Evolutionary conservation across 2,329 filamentous ascomycete genomes (phyloP).

Genomic region (Emericellopsis cladophorae): DNA sequence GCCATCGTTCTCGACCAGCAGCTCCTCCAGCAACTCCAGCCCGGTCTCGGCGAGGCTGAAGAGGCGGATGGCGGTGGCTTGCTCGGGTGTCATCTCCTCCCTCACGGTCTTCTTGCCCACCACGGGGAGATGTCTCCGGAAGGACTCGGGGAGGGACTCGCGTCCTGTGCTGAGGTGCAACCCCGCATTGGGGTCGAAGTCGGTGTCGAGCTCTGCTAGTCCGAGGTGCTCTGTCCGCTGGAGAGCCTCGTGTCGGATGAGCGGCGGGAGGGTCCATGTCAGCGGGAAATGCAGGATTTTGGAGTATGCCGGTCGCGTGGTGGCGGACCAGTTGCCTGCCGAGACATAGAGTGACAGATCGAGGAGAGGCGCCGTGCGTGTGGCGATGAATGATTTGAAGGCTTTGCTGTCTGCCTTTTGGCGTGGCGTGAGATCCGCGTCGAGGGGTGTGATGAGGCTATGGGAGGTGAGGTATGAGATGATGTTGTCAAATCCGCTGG

Average conservation of each 20-base stretch:
- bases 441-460: slow-evolving; percentile 21
- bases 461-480: slow-evolving; percentile 37
- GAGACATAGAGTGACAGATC: slow-evolving; percentile 86
- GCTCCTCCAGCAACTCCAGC: slow-evolving; percentile 55
- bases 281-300: slow-evolving; percentile 72
- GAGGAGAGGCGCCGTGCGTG: slow-evolving; percentile 64
- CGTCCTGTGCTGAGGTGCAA: slow-evolving; percentile 22
- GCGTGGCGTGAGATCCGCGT: slow-evolving; percentile 22
- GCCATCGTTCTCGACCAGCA: slow-evolving; percentile 16
- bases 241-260: slow-evolving; percentile 58
- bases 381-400: slow-evolving; percentile 57
- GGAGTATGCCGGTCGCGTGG: slow-evolving; percentile 72
- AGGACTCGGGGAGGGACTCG: slow-evolving; percentile 24
- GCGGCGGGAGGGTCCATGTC: slow-evolving; percentile 74
- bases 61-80: slow-evolving; percentile 62
- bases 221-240: slow-evolving; percentile 57
- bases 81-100: slow-evolving; percentile 54
- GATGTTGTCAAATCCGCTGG: slow-evolving; percentile 49
- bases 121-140: slow-evolving; percentile 22
- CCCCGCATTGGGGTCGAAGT: slow-evolving; percentile 27
- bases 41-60: slow-evolving; percentile 60
- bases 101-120: slow-evolving; percentile 43
- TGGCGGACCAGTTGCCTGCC: slow-evolving; percentile 69
- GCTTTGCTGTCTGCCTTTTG: slow-evolving; percentile 35
- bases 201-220: slow-evolving; percentile 54